These are phyloP conservation scores for Fusarium succisae DNA, from an alignment of 2,329 filamentous ascomycete genomes.

Conservation along the genomic window DNA sequence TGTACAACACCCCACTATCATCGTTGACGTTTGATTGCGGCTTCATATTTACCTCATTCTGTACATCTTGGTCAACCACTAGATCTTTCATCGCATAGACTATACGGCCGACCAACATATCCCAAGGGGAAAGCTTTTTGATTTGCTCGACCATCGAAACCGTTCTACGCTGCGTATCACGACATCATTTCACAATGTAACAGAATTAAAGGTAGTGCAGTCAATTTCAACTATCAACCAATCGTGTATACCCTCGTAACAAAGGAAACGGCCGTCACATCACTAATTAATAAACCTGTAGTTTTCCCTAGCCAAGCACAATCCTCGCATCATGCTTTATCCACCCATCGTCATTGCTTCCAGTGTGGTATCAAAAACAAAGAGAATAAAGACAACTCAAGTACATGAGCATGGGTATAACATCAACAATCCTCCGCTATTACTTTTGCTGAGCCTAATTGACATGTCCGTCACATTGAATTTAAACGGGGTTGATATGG, in stretches of 20 bases:
- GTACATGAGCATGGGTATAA: slow-evolving; percentile 40
- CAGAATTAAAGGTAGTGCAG: neutral
- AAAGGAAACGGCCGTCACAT: slow-evolving; percentile 31
- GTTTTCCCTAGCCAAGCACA: slow-evolving; percentile 22
- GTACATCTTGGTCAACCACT: neutral
- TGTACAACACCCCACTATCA: neutral
- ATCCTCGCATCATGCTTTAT: slow-evolving; percentile 15
- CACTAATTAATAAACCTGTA: slow-evolving; percentile 25
- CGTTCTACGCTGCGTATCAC: too few species aligned
- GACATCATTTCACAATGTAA: too few species aligned
- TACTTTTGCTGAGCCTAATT: neutral
- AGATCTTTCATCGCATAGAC: neutral
- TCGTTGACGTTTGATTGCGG: neutral
- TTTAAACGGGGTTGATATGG: slow-evolving; percentile 34
- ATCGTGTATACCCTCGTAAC: slow-evolving; percentile 26
- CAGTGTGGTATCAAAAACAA: slow-evolving; percentile 37
- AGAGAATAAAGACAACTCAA: slow-evolving; percentile 26
- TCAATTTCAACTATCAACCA: slow-evolving; percentile 37
- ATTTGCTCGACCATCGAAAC: too few species aligned
- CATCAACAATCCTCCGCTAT: slow-evolving; percentile 19
- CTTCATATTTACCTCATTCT: neutral
- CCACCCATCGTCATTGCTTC: slow-evolving; percentile 27
- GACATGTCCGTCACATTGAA: neutral
- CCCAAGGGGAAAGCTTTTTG: too few species aligned
- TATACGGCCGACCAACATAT: too few species aligned